Base-by-base conservation (phyloP, 2,329 filamentous ascomycete species). In the Cladorrhinum sp. region DNA sequence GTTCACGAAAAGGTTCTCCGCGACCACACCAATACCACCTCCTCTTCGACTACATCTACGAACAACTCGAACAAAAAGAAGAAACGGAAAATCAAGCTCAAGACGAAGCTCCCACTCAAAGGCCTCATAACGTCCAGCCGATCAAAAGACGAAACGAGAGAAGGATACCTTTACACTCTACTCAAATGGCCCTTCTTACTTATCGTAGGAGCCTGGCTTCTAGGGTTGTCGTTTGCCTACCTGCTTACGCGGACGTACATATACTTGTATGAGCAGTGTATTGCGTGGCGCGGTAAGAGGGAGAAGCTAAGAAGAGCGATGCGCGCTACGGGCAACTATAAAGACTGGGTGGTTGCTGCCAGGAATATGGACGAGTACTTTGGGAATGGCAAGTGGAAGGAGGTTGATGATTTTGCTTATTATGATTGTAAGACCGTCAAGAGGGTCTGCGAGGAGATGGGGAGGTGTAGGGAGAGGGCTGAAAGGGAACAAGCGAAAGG, bases 101-200 rank as follows among this genome's bases (percentile, higher is more conserved):
- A 16, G n/a, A 41, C 12, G 6, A 49, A 49, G 23, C 0, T 74
- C 73, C 49, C 59, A 25, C 63, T 66, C 5, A 71, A 77, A 49
- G 74, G 74, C 1, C 68, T 79, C 1, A 66, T 81, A 6, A 81
- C 36, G 10, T 16, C 84, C 27, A 81, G 81, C 20, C 81, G 89
- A 60, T 89, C 85, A 65, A 91, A 87, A 70, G 95, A 99, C 72
- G 95, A 99, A 79, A 98, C 93, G 1, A 82, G 95, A 66, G 95
- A 99, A 77, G 95, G 95, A 20, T 91, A 95, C 71, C 82, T 96
- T 10, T 99, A 99, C 74, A 85, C 85, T 1, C 73, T 99, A 50
- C 80, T 96, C 55, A 97, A 98, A 75, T 98, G 93, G 89, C 95
- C 95, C 1, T 83, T 99, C 66, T 80, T 99, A 32, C 74, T 92